Percentiles rank a stretch among this genome's conserved stretches.
phyloP scores from a whole-genome alignment of 495 filamentous ascomycete genomes.

The Bacidia rubella region DNA sequence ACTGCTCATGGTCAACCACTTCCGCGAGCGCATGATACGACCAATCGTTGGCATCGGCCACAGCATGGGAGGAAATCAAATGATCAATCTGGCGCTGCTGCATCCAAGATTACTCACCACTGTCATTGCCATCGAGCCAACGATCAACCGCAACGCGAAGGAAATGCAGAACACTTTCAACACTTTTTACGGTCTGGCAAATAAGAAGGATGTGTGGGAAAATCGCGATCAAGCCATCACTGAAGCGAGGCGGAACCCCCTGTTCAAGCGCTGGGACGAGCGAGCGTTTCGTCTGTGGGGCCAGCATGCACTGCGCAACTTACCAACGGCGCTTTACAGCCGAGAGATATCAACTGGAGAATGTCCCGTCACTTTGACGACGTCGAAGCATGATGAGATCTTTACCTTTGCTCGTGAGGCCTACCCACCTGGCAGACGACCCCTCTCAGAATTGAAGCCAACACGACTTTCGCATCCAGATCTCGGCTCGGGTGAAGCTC shows the following conservation, averaged over 20 bases:
- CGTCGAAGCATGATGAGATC: slow-evolving; percentile 47
- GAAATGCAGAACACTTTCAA: slow-evolving; percentile 12
- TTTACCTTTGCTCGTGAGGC: slow-evolving; percentile 39
- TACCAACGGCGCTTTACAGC: background rate
- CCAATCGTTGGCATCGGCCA: slow-evolving; percentile 81
- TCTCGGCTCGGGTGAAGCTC: slow-evolving; percentile 11
- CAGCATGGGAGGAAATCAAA: slow-evolving; percentile 68
- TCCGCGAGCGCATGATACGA: slow-evolving; percentile 61
- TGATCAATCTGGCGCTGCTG: slow-evolving; percentile 47
- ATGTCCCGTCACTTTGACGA: slow-evolving; percentile 42
- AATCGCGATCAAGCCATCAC: slow-evolving; percentile 45
- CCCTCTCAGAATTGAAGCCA: slow-evolving; percentile 17
- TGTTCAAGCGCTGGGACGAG: slow-evolving; percentile 64
- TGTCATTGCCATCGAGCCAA: slow-evolving; percentile 69
- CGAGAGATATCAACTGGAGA: slow-evolving; percentile 38
- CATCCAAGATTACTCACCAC: slow-evolving; percentile 73
- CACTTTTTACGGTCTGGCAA: slow-evolving; percentile 29
- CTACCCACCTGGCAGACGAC: background rate
- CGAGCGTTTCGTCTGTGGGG: slow-evolving; percentile 56
- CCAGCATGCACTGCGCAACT: slow-evolving; percentile 41
- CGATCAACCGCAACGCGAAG: slow-evolving; percentile 37
- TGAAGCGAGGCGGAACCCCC: slow-evolving; percentile 43
- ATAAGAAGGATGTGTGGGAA: slow-evolving; percentile 59
- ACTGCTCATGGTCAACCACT: slow-evolving; percentile 69
- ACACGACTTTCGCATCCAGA: slow-evolving; percentile 26